Evolutionary conservation across 106 monocot genomes (phyloP), one percentile per base, ranked within the genome.

Genomic region (Dioscorea dumetorum): DNA sequence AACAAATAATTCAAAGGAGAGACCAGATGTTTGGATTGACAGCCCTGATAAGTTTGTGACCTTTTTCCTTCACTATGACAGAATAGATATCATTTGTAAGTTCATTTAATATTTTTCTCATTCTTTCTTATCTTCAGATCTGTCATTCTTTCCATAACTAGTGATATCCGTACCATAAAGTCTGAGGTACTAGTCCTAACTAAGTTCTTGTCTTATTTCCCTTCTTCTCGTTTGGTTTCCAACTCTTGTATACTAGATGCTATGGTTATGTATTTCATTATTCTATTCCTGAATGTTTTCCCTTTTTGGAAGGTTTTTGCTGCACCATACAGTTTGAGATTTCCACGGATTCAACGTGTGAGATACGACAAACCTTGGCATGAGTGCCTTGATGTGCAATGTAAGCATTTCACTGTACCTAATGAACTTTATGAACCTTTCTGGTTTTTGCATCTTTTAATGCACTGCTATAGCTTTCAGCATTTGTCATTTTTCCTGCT

Each of bases 321-420:
- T 67, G 92, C 99, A 31, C 92, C 99, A 67, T 99, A 99, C 71
- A 76, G 93, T 73, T 85, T 99, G 80, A 84, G 99, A 74, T 99
- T 99, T 65, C 99, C 99, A 63, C 92, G 99, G 52, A 93, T 99
- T 72, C 83, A 85, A 49, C 76, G 90, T 61, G 80, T 99, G 66
- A 90, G 90, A 87, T 93, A 99, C 76, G 99, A 99, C 67, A 99
- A 99, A 83, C 93, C 90, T 59, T 99, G 99, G 99, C 81, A 99
- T 75, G 99, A 99, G 73, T 99, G 99, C 82, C 89, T 99, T 65
- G 92, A 99, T 79, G 72, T 99, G 64, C 86, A 93, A 61, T 90
- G 99, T 99, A 85, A 75, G 82, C 57, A 75, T 56, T 68, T 50
- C 22, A 62, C 57, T 17, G 48, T 58, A 24, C 23, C 19, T 61